Percentiles rank a stretch among this genome's conserved stretches.
Conservation (phyloP, 2,329 filamentous ascomycete species). For the Alternaria novae-zelandiae region DNA sequence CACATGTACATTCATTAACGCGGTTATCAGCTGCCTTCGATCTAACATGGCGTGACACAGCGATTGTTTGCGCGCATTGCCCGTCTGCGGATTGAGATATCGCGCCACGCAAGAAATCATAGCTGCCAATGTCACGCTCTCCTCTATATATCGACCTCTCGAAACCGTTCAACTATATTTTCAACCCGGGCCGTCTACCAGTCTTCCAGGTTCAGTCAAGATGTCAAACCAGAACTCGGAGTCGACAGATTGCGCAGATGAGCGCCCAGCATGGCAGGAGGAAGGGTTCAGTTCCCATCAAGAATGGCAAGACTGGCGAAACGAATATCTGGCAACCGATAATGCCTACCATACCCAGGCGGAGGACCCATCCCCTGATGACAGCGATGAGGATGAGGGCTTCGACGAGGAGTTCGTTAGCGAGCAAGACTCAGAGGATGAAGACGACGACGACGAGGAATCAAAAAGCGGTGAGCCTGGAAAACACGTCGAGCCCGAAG, state of each 20-base stretch:
- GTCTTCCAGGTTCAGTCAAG: background rate
- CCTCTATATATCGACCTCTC: background rate
- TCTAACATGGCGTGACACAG: background rate
- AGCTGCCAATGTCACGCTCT: background rate
- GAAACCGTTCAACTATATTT: background rate
- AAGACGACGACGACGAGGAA: background rate
- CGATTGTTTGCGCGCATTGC: background rate
- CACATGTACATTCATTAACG: background rate
- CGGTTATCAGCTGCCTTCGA: background rate
- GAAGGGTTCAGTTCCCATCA: background rate
- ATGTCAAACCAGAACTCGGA: background rate
- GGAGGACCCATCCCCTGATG: background rate
- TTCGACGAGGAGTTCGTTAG: background rate
- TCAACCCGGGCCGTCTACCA: background rate
- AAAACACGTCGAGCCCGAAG: background rate
- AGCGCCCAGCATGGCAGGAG: background rate
- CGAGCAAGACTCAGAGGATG: background rate
- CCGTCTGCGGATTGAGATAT: background rate
- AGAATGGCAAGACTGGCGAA: background rate
- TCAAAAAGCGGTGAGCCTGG: background rate
- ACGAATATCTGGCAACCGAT: background rate
- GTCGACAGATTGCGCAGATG: background rate
- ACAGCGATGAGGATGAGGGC: background rate
- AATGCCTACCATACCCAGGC: background rate
- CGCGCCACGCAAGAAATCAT: background rate